phyloP scores from a whole-genome alignment of 2,329 filamentous ascomycete genomes.

The Sclerotinia sclerotiorum region DNA sequence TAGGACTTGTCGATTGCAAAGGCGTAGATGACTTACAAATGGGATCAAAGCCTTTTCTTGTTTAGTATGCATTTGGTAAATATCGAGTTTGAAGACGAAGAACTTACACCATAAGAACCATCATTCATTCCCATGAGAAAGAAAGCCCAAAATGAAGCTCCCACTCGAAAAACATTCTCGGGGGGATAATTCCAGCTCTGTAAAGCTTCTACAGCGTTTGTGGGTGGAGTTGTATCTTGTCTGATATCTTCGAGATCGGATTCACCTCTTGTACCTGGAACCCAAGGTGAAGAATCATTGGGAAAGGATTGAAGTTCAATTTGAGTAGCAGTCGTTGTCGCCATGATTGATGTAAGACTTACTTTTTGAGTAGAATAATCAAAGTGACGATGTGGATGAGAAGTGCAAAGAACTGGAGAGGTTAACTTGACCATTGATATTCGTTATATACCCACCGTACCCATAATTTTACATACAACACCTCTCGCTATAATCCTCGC shows the following conservation, averaged over 20 bases:
- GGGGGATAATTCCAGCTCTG: slow-evolving; percentile 64
- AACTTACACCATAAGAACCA: slow-evolving; percentile 30
- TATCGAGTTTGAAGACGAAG: background rate
- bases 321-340: background rate
- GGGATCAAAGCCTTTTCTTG: slow-evolving; percentile 47
- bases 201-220: slow-evolving; percentile 28
- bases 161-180: slow-evolving; percentile 58
- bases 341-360: background rate
- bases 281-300: background rate
- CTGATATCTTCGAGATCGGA: slow-evolving; percentile 16
- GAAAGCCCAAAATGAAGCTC: slow-evolving; percentile 60
- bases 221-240: slow-evolving; percentile 13
- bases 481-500: background rate
- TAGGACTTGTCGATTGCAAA: no score
- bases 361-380: background rate
- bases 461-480: background rate
- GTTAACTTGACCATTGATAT: background rate
- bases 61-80: background rate
- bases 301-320: background rate
- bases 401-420: background rate
- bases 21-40: slow-evolving; percentile 34
- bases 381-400: background rate
- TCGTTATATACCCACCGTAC: no score
- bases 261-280: background rate
- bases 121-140: slow-evolving; percentile 50